Evolutionary conservation across 768 basidiomycete species (phyloP).

Genomic region (Lactarius tabidus): DNA sequence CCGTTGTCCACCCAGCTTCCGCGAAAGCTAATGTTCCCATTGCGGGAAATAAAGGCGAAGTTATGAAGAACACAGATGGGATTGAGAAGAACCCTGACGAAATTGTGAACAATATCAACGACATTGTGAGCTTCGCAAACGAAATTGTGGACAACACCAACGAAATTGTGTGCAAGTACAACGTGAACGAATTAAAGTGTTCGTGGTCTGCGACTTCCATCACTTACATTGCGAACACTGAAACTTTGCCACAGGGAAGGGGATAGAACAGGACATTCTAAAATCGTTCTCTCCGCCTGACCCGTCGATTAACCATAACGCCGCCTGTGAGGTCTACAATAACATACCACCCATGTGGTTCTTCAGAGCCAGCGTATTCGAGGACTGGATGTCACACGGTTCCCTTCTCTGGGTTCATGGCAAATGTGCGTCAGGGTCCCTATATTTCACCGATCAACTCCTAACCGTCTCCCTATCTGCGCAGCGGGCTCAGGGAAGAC

Average conservation of each 20-base stretch:
- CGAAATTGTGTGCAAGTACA: too few relatives aligned
- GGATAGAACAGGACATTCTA: neutral
- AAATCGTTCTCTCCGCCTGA: neutral
- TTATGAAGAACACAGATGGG: too few relatives aligned
- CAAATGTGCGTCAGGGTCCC: neutral
- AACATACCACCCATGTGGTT: neutral
- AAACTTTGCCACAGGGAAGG: neutral
- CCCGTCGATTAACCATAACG: neutral
- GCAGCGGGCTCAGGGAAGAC: neutral
- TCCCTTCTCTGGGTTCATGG: neutral
- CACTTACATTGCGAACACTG: neutral
- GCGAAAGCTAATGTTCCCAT: too few relatives aligned
- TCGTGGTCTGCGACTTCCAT: neutral
- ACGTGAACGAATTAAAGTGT: too few relatives aligned
- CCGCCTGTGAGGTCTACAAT: neutral
- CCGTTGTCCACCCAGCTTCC: too few relatives aligned
- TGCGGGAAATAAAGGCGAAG: too few relatives aligned
- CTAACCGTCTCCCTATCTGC: neutral
- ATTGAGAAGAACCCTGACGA: too few relatives aligned
- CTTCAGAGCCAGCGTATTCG: neutral
- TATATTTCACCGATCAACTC: neutral
- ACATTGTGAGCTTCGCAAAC: too few relatives aligned
- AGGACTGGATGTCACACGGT: neutral
- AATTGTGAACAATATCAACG: too few relatives aligned
- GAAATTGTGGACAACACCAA: too few relatives aligned